Base-by-base conservation (phyloP, 257 asterid genomes). In the Nicotiana paniculata region DNA sequence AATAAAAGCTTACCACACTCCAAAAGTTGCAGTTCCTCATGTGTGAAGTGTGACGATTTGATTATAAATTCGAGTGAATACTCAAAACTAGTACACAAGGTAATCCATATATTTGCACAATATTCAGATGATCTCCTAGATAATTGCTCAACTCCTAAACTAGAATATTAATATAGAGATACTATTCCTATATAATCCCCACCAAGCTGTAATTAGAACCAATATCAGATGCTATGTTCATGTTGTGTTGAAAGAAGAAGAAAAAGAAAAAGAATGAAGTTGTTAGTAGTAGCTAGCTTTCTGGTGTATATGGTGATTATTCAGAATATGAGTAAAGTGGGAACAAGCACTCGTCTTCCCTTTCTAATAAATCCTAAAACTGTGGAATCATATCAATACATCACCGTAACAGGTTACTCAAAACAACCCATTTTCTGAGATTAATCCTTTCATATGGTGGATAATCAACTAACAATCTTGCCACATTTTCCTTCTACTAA, bases 341-440 rank as follows among this genome's bases (percentile, higher is more conserved):
- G 70, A 32, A 85, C 84, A 53, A 77, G 83, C 79, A 58, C 81
- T 24, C 66, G 84, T 2, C 83, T 77, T 4, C 84, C 83, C 30
- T 66, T 84, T 43, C 74, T 72, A 63, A 18, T 59, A n/a, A 53
- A 66, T 12, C 48, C 83, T 48, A 84, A 13, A 37, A 59, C 81
- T 57, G 79, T 35, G 18, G 87, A 85, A 82, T 48, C 80, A 35
- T 9, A 83, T 81, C 66, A 82, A 26, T 89, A 81, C 33, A 15
- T 89, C 61, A 86, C 86, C 7, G 70, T 89, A 51, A 83, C 84
- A 82, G 92, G 90, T 85, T 24, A 74, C 26, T 17, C 1, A 61
- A 77, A 33, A 24, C 26, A 32, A 32, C 18, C 37, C 8, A 46
- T 21, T 32, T 21, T 18, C 33, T 32, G 33, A 32, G 3, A 32